Conservation (phyloP, 345 rosid species). For the Isatis tinctoria region DNA sequence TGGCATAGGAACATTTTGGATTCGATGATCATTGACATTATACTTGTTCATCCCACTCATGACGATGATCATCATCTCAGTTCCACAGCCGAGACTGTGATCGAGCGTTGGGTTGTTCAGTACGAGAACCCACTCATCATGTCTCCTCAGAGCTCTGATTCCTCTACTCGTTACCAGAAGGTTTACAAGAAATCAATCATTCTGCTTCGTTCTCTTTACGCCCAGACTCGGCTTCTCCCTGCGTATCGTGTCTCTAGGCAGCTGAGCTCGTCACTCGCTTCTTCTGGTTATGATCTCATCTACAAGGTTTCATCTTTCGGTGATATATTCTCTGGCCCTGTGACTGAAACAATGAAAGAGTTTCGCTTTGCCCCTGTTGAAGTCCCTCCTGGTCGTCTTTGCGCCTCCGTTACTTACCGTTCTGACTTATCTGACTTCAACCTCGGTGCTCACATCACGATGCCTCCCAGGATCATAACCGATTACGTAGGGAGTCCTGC, state of each 20-base stretch:
- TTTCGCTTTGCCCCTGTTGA: slow-evolving; percentile 67
- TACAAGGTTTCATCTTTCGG: slow-evolving; percentile 83
- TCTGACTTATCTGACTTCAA: slow-evolving; percentile 64
- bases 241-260: slow-evolving; percentile 68
- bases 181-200: slow-evolving; percentile 78
- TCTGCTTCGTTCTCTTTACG: slow-evolving; percentile 63
- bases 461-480: slow-evolving; percentile 70
- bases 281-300: slow-evolving; percentile 56
- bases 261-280: slow-evolving; percentile 53
- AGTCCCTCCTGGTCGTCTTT: slow-evolving; percentile 70
- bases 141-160: slow-evolving; percentile 44
- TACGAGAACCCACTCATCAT: slow-evolving; percentile 49
- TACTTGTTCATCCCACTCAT: slow-evolving; percentile 53
- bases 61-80: slow-evolving; percentile 24
- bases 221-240: slow-evolving; percentile 79
- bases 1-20: slow-evolving; percentile 71
- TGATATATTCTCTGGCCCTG: slow-evolving; percentile 59
- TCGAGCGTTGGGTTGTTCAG: slow-evolving; percentile 87
- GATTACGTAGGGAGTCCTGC: slow-evolving; percentile 91
- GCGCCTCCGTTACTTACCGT: slow-evolving; percentile 60
- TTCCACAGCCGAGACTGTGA: slow-evolving; percentile 52
- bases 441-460: slow-evolving; percentile 51
- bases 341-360: slow-evolving; percentile 53
- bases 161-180: slow-evolving; percentile 54
- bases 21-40: slow-evolving; percentile 76